Base-by-base conservation (phyloP, 2,329 filamentous ascomycete species). In the Aspergillus ochraceus region DNA sequence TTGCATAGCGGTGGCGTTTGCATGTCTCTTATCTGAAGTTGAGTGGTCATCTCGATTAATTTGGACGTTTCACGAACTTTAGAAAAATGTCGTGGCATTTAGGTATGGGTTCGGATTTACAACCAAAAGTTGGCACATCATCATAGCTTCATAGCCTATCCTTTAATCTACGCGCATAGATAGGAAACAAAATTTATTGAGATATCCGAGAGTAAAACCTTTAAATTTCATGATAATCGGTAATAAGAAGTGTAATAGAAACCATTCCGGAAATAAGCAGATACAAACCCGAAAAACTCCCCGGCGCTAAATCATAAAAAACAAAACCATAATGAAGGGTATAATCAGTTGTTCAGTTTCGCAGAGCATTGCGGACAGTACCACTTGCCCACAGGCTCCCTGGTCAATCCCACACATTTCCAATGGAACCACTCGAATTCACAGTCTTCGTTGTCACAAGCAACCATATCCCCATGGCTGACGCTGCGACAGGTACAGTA, bases 341-440 rank as follows among this genome's bases (percentile, higher is more conserved):
- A 36, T 46, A 19, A 59, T 59, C 65, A 77, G 61, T 76, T 76
- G 22, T 72, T 73, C 57, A 78, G 66, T 50, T 70, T 79, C 56
- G 73, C 74, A 60, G 77, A 69, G 69, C 83, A 86, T 62, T 83
- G 80, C 49, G 79, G 78, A 71, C 83, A 86, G 70, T 80, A 85
- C 83, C 83, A 86, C 52, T 81, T 83, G 60, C 84, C 83, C 52
- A 79, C 79, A 0, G 86, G 86, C 65, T 86, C 83, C 66, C 83
- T 82, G 49, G 81, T 84, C 67, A 89, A 76, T 20, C 85, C 84
- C 54, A 88, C 85, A 66, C 86, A 89, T 46, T 81, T 84, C 72
- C 87, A 81, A 77, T 89, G 86, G 73, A 89, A 89, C 86, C 86
- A 89, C 70, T 89, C 86, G 63, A 84, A 83, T 12, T 83, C 81